Conservation (phyloP, 768 basidiomycete species). For the Termitomyces eurrhizus region DNA sequence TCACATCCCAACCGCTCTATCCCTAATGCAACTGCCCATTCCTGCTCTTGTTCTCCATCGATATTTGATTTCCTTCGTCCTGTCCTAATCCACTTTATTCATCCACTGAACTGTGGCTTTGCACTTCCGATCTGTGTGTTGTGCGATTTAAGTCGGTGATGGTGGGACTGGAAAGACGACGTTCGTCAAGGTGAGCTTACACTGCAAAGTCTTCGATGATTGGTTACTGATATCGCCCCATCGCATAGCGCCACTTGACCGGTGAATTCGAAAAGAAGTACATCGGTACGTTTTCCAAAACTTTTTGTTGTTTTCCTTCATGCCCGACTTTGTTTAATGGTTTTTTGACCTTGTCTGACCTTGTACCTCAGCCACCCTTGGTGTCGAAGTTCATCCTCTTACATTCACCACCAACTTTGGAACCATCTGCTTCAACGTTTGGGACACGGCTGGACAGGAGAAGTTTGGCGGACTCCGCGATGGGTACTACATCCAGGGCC, state of each 20-base stretch:
- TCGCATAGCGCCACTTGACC: slow-evolving; percentile 86
- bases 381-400: slow-evolving; percentile 98
- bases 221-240: slow-evolving; percentile 49
- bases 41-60: slow-evolving; percentile 47
- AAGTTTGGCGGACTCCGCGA: slow-evolving; percentile 99
- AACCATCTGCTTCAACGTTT: slow-evolving; percentile 98
- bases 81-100: slow-evolving; percentile 14
- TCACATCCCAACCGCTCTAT: slow-evolving; percentile 7
- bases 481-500: slow-evolving; percentile 95
- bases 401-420: slow-evolving; percentile 97
- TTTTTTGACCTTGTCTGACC: slow-evolving; percentile 14
- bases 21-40: slow-evolving; percentile 26
- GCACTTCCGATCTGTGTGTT: slow-evolving; percentile 18
- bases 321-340: slow-evolving; percentile 10
- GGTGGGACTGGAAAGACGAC: slow-evolving; percentile 98
- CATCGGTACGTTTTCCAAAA: slow-evolving; percentile 64
- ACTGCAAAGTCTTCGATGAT: slow-evolving; percentile 33
- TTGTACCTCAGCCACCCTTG: slow-evolving; percentile 77
- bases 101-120: slow-evolving; percentile 5
- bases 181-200: slow-evolving; percentile 82
- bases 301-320: slow-evolving; percentile 14
- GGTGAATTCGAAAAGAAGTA: slow-evolving; percentile 99
- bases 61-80: slow-evolving; percentile 33
- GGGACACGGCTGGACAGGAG: slow-evolving; percentile 99
- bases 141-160: slow-evolving; percentile 69